Conservation (phyloP, 208 protist genomes). For the Acanthamoeba culbertsoni region DNA sequence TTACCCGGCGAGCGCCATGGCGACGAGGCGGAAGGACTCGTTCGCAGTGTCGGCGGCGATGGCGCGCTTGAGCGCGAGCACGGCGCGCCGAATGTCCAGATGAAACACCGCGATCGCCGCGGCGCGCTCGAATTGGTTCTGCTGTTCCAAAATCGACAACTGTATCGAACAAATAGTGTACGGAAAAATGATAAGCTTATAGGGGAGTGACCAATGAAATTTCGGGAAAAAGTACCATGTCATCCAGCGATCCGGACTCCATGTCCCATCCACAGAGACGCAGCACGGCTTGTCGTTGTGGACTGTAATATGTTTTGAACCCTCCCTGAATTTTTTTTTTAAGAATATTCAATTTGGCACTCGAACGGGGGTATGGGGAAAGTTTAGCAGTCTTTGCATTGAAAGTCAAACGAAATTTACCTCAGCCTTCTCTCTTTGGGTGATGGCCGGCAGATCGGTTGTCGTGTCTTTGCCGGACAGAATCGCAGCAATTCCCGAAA, state of each 20-base stretch:
- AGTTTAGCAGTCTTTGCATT: too few relatives aligned
- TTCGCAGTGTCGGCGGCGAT: background rate
- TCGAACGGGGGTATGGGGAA: too few relatives aligned
- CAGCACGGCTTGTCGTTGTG: background rate
- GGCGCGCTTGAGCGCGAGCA: slow-evolving; percentile 50
- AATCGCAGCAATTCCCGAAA: background rate
- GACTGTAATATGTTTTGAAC: background rate
- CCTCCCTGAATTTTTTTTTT: background rate
- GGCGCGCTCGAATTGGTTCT: slow-evolving; percentile 68
- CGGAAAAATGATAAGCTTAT: background rate
- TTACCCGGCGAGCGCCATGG: slow-evolving; percentile 75
- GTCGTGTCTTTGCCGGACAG: background rate
- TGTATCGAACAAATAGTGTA: background rate
- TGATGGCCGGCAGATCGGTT: background rate
- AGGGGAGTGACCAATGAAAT: background rate
- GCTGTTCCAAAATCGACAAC: slow-evolving; percentile 59
- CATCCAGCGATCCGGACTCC: background rate
- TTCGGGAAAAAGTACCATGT: background rate
- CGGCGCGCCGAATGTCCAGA: slow-evolving; percentile 70
- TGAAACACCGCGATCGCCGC: slow-evolving; percentile 71
- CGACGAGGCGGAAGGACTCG: slow-evolving; percentile 53
- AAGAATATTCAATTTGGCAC: too few relatives aligned
- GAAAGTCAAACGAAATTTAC: too few relatives aligned
- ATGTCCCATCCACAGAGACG: slow-evolving; percentile 51
- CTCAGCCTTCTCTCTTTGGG: background rate